Evolutionary conservation across 2,329 filamentous ascomycete species (phyloP).

Genomic region (Knufia fluminis): DNA sequence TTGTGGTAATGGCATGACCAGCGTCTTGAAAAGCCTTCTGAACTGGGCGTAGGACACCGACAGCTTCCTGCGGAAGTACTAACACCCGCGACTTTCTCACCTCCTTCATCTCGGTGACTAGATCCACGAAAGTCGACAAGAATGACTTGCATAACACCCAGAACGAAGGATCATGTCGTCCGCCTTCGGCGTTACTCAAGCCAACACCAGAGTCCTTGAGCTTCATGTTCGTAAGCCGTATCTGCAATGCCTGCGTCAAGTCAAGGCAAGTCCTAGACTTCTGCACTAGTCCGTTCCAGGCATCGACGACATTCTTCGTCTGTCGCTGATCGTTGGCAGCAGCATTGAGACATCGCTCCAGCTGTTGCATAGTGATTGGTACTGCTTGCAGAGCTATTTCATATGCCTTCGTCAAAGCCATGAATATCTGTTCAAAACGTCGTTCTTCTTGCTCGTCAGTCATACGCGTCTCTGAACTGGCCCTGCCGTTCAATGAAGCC

Average conservation of each 20-base stretch:
- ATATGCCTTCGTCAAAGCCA: constrained; percentile 63
- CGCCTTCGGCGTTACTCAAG: constrained; percentile 26
- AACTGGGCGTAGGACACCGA: constrained; percentile 65
- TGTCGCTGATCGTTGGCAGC: constrained; percentile 52
- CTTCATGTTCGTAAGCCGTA: constrained; percentile 67
- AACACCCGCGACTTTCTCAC: constrained; percentile 40
- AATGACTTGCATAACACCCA: constrained; percentile 60
- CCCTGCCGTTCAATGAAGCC: constrained; percentile 41
- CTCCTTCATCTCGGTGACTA: constrained; percentile 39
- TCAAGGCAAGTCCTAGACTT: constrained; percentile 63
- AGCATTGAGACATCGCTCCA: constrained; percentile 53
- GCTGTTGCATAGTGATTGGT: constrained; percentile 59
- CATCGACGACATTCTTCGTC: constrained; percentile 50
- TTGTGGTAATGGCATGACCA: constrained; percentile 59
- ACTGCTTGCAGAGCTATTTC: constrained; percentile 64
- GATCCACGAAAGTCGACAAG: constrained; percentile 40
- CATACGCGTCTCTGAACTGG: constrained; percentile 50
- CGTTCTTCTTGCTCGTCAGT: constrained; percentile 65
- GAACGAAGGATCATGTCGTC: constrained; percentile 47
- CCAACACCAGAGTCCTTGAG: constrained; percentile 73
- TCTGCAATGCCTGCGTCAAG: constrained; percentile 63
- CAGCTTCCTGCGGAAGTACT: constrained; percentile 51
- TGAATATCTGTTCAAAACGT: constrained; percentile 72
- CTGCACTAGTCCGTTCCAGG: constrained; percentile 62
- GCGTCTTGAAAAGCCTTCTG: constrained; percentile 78